Evolutionary conservation across 2,329 filamentous ascomycete genomes (phyloP).

Genomic region (Aspergillus novoparasiticus): DNA sequence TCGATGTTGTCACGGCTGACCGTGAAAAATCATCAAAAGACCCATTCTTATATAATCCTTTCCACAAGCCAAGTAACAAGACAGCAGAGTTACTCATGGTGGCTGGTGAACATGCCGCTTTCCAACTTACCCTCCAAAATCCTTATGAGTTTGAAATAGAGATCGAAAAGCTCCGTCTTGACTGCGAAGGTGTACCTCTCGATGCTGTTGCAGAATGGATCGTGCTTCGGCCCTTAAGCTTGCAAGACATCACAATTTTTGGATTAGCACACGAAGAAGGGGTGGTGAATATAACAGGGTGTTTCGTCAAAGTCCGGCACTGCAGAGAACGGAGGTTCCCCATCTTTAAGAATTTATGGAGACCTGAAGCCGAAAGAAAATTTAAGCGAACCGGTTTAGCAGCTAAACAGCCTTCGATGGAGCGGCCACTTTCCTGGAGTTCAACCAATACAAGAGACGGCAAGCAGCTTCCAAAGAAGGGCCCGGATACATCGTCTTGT

Average conservation of each 20-base stretch:
- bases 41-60: constrained; percentile 95
- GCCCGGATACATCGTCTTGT: constrained; percentile 39
- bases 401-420: constrained; percentile 54
- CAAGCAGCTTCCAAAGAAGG: constrained; percentile 35
- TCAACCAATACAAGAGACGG: constrained; percentile 43
- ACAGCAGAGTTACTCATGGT: constrained; percentile 71
- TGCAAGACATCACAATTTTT: constrained; percentile 73
- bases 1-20: constrained; percentile 46
- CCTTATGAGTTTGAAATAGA: constrained; percentile 92
- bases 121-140: constrained; percentile 86
- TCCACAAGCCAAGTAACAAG: constrained; percentile 66
- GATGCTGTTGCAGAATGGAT: constrained; percentile 66
- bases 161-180: constrained; percentile 77
- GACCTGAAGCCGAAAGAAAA: constrained; percentile 68
- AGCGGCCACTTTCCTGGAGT: constrained; percentile 51
- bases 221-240: constrained; percentile 76
- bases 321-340: constrained; percentile 83
- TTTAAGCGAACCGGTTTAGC: constrained; percentile 73
- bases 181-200: constrained; percentile 73
- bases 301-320: constrained; percentile 74
- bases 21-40: constrained; percentile 56
- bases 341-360: constrained; percentile 78
- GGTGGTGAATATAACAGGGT: constrained; percentile 73
- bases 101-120: constrained; percentile 74
- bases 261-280: constrained; percentile 71